A percentile compares a stretch with the other conserved stretches of the same genome.
phyloP scores from a whole-genome alignment of 2,329 filamentous ascomycete genomes.

The Fonsecaea monophora region DNA sequence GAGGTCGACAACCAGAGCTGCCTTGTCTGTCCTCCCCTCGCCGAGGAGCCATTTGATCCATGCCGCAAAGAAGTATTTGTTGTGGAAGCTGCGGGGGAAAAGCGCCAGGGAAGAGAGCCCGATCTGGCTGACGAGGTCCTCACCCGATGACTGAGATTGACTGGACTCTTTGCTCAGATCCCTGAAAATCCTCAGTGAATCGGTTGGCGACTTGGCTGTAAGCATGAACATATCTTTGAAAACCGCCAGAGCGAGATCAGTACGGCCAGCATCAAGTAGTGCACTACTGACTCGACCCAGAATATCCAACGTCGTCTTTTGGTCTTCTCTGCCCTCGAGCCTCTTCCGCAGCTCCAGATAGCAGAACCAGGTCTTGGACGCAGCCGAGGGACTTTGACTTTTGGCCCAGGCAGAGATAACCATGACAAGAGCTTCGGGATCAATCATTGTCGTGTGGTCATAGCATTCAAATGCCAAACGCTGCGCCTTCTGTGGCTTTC shows the following conservation, averaged over 20 bases:
- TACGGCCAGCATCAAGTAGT: constrained; percentile 71
- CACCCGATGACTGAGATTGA: constrained; percentile 42
- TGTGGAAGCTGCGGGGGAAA: constrained; percentile 63
- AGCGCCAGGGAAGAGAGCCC: constrained; percentile 58
- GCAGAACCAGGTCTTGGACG: constrained; percentile 68
- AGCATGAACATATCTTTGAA: constrained; percentile 90
- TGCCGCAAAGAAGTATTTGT: constrained; percentile 84
- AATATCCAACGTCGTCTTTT: constrained; percentile 68
- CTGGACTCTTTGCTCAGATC: constrained; percentile 26
- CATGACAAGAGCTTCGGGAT: constrained; percentile 58
- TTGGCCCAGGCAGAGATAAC: constrained; percentile 73
- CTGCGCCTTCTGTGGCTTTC: constrained; percentile 57
- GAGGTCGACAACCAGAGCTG: constrained; percentile 73
- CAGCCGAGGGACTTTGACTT: constrained; percentile 57
- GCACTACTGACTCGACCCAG: constrained; percentile 76
- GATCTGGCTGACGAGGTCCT: constrained; percentile 55
- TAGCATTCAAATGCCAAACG: constrained; percentile 55
- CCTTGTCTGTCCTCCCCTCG: constrained; percentile 72
- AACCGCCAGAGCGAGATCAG: constrained; percentile 72
- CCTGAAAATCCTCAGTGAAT: constrained; percentile 53
- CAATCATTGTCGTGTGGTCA: constrained; percentile 29
- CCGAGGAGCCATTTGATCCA: constrained; percentile 87
- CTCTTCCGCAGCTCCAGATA: constrained; percentile 67
- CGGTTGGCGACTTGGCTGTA: constrained; percentile 54
- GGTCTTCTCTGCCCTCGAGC: constrained; percentile 27